phyloP scores from a whole-genome alignment of 2,329 filamentous ascomycete species.

The Rachicladosporium sp. region DNA sequence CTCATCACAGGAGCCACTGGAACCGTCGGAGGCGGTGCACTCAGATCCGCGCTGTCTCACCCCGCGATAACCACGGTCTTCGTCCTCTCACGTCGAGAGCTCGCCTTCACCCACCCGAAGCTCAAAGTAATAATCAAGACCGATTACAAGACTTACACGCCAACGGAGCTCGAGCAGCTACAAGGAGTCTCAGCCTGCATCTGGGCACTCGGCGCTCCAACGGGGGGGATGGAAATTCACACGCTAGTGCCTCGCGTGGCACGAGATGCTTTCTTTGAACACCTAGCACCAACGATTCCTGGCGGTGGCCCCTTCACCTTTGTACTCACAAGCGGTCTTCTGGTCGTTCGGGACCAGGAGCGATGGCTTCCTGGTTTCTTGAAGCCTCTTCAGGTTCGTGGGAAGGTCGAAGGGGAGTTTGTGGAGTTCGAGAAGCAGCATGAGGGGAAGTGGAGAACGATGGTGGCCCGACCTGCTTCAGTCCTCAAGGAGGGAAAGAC shows the following conservation, averaged over 20 bases:
- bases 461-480: conserved; percentile 14
- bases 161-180: conserved; percentile 26
- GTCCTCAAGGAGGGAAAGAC: conserved; percentile 8
- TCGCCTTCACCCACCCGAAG: conserved; percentile 37
- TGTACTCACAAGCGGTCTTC: conserved; percentile 25
- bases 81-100: conserved; percentile 38
- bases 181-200: conserved; percentile 32
- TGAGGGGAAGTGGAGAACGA: conserved; percentile 12
- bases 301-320: conserved; percentile 25
- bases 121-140: conserved; percentile 37
- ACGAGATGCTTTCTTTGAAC: conserved; percentile 18
- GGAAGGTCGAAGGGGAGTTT: conserved; percentile 17
- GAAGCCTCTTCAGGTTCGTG: conserved; percentile 4
- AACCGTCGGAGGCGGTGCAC: conserved; percentile 39
- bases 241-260: conserved; percentile 24
- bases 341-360: conserved; percentile 21
- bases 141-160: conserved; percentile 41
- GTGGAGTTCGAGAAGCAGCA: conserved; percentile 14
- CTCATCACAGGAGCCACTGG: conserved; percentile 47
- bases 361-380: conserved; percentile 12
- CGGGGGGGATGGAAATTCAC: conserved; percentile 19
- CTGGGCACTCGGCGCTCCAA: conserved; percentile 20
- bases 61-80: conserved; percentile 39
- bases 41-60: conserved; percentile 37
- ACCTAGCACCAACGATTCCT: conserved; percentile 9